These are phyloP conservation scores for Russula sp. DNA, from an alignment of 768 basidiomycete species.

Conservation along the genomic window DNA sequence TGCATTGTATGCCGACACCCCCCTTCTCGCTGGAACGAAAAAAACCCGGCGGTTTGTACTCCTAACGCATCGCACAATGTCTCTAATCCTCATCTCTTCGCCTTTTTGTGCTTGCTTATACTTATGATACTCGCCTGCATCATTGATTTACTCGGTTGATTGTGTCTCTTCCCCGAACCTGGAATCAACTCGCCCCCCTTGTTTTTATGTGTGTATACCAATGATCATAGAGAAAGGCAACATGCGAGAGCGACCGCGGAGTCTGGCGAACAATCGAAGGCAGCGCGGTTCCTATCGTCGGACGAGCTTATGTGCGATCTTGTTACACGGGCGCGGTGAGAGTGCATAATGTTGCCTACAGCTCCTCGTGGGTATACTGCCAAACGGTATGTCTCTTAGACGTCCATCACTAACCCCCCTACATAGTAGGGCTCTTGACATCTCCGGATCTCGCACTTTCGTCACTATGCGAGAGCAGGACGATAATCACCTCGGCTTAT, in stretches of 20 bases:
- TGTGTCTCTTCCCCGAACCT: conserved; percentile 14
- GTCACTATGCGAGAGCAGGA: too few relatives aligned
- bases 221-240: conserved; percentile 20
- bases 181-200: conserved; percentile 12
- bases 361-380: not conserved
- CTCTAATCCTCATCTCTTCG: conserved; percentile 18
- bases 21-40: conserved; percentile 17
- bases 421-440: not conserved
- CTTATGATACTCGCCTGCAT: conserved; percentile 20
- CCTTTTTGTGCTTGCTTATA: conserved; percentile 21
- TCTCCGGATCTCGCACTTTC: not conserved
- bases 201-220: conserved; percentile 21
- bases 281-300: not conserved
- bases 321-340: not conserved
- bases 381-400: not conserved
- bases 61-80: conserved; percentile 18
- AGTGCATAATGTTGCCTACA: too few relatives aligned
- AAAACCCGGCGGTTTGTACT: conserved; percentile 19
- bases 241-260: conserved; percentile 6
- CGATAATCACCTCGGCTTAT: not conserved
- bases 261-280: not conserved
- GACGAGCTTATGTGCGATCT: not conserved
- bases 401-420: not conserved
- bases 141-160: conserved; percentile 19
- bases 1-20: conserved; percentile 17